phyloP scores from a whole-genome alignment of 768 basidiomycete species.

The Lepiota brunneoincarnata region DNA sequence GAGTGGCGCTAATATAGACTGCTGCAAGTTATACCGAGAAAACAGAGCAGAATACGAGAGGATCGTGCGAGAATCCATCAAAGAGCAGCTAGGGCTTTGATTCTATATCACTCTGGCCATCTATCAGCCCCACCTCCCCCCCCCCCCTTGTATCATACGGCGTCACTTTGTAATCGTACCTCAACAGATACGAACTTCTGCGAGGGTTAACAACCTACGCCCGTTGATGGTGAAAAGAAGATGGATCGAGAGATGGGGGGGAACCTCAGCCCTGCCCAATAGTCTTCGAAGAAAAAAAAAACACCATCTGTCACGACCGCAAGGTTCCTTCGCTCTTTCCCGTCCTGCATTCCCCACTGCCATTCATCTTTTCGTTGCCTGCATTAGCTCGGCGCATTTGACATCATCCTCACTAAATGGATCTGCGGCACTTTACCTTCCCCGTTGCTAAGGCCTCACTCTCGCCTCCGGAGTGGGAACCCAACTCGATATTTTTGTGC shows the following conservation, averaged over 20 bases:
- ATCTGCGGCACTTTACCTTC: not conserved
- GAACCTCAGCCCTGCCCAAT: too few relatives aligned
- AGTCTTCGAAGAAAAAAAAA: too few relatives aligned
- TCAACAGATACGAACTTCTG: too few relatives aligned
- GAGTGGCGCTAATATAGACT: conserved; percentile 95
- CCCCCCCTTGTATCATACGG: not conserved
- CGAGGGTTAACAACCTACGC: not conserved
- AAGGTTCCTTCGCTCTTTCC: not conserved
- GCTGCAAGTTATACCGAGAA: conserved; percentile 95
- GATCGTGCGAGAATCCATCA: conserved; percentile 78
- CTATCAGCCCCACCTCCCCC: not conserved
- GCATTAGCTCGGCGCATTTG: not conserved
- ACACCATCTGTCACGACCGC: not conserved
- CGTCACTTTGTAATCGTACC: not conserved
- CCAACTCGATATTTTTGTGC: not conserved
- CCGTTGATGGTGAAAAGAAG: not conserved
- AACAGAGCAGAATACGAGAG: conserved; percentile 87
- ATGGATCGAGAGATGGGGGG: not conserved
- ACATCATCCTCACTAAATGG: not conserved
- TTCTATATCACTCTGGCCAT: not conserved
- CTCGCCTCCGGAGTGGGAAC: conserved; percentile 2
- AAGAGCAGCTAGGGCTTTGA: conserved; percentile 80
- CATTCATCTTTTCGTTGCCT: not conserved
- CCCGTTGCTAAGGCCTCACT: not conserved
- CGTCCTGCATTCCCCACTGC: not conserved